Conservation (phyloP, 805 yeast genomes). For the Limtongia smithiae region DNA sequence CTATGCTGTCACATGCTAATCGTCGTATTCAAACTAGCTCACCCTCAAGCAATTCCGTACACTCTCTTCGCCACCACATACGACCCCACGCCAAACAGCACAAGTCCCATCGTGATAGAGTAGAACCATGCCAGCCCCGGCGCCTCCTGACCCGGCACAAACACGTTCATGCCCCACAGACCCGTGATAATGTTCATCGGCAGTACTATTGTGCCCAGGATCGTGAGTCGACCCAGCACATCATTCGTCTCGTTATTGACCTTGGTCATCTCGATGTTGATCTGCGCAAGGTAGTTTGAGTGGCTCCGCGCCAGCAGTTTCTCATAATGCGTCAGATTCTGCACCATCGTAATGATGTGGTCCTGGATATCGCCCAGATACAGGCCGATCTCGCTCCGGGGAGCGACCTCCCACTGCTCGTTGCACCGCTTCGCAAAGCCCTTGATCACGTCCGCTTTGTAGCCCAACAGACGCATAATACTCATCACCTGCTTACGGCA, state of each 20-base stretch:
- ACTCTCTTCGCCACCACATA: constrained; percentile 17
- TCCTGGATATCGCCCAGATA: constrained; percentile 97
- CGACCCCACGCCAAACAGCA: constrained; percentile 19
- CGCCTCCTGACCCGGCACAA: constrained; percentile 84
- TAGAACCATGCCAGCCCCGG: constrained; percentile 65
- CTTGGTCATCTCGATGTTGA: constrained; percentile 95
- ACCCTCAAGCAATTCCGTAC: constrained; percentile 14
- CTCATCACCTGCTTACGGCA: constrained; percentile 94
- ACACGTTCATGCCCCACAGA: constrained; percentile 97
- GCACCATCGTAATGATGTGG: constrained; percentile 96
- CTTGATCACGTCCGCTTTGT: constrained; percentile 95
- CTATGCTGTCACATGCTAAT: too few species aligned
- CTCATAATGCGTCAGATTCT: constrained; percentile 89
- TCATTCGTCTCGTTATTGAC: constrained; percentile 97
- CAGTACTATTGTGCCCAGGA: constrained; percentile 79
- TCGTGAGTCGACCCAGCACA: constrained; percentile 87
- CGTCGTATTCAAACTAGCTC: too few species aligned
- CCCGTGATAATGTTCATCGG: constrained; percentile 97
- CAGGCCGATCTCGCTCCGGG: constrained; percentile 84
- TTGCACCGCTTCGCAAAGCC: constrained; percentile 90
- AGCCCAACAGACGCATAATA: constrained; percentile 73
- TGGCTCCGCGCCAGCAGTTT: constrained; percentile 92
- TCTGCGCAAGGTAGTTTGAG: constrained; percentile 92
- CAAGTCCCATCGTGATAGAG: constrained; percentile 22
- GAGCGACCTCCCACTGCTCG: constrained; percentile 77